Conservation (phyloP, 202 grass and related monocot genomes). For the Miscanthus sacchariflorus region DNA sequence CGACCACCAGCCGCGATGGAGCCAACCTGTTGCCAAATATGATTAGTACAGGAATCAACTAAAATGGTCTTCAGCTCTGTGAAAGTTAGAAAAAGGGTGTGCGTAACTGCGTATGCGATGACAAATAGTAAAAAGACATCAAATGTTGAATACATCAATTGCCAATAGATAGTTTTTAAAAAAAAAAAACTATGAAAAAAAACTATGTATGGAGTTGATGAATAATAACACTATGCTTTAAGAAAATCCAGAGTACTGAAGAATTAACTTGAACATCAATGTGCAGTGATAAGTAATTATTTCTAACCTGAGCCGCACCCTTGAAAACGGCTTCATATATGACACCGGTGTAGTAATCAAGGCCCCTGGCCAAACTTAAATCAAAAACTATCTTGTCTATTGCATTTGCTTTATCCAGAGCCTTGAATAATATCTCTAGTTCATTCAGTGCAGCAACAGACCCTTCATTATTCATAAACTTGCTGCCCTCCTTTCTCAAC, state of each 20-base stretch:
- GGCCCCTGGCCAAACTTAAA: conserved; percentile 95
- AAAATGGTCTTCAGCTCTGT: not conserved
- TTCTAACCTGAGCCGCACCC: conserved; percentile 74
- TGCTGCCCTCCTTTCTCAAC: conserved; percentile 74
- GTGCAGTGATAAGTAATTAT: conserved; percentile 1
- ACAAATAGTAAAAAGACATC: not conserved
- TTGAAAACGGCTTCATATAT: conserved; percentile 99
- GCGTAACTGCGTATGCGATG: not conserved
- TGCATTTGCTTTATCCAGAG: conserved; percentile 86
- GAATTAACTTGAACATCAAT: not conserved
- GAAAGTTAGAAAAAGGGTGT: not conserved
- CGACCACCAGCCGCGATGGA: conserved; percentile 96
- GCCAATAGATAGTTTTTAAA: not conserved
- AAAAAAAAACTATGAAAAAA: not conserved
- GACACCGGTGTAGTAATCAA: conserved; percentile 98
- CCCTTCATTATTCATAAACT: conserved; percentile 76
- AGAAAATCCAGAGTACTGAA: not conserved
- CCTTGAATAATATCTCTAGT: conserved; percentile 82
- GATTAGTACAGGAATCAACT: conserved; percentile 20
- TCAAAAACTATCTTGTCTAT: conserved; percentile 85
- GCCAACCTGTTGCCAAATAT: conserved; percentile 68
- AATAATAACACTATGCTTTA: conserved; percentile 13
- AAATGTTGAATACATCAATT: not conserved
- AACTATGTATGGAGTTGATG: not conserved
- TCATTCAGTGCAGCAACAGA: conserved; percentile 85